Conservation (phyloP, 1,284 basidiomycete species). For the Ganoderma lingzhi region DNA sequence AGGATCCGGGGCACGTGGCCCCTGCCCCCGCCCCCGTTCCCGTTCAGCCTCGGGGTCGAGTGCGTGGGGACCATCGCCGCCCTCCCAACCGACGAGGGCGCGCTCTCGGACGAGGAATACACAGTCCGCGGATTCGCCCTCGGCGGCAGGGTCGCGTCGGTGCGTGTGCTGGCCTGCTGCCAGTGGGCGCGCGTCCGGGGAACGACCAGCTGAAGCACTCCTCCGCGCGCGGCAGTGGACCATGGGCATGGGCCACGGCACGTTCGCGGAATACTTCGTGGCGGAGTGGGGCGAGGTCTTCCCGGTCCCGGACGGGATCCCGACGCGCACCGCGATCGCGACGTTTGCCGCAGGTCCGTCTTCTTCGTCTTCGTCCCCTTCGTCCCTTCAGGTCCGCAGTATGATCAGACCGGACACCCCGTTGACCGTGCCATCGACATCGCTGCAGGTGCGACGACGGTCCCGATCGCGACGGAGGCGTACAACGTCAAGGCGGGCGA, state of each 20-base stretch:
- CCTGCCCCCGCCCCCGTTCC: background rate
- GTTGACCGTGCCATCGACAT: too few species aligned
- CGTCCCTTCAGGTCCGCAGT: background rate
- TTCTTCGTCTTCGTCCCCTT: background rate
- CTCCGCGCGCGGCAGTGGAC: background rate
- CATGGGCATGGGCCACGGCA: background rate
- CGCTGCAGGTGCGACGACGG: conserved; percentile 72
- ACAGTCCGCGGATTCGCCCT: background rate
- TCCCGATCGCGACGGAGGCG: conserved; percentile 84
- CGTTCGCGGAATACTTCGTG: background rate
- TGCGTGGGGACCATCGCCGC: background rate
- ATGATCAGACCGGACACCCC: too few species aligned
- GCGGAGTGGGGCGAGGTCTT: background rate
- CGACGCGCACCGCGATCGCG: background rate
- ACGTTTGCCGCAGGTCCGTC: background rate
- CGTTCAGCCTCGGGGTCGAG: background rate
- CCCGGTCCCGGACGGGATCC: background rate
- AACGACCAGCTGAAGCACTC: too few species aligned
- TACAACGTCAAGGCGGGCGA: conserved; percentile 85
- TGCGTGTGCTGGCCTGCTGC: background rate
- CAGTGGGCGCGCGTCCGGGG: background rate
- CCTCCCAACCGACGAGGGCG: background rate
- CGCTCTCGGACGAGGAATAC: conserved; percentile 3
- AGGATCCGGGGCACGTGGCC: background rate
- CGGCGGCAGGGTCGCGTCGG: background rate